Percentiles rank a stretch among this genome's conserved stretches.
Conservation (phyloP, 2,329 filamentous ascomycete genomes). For the Fusarium buharicum region DNA sequence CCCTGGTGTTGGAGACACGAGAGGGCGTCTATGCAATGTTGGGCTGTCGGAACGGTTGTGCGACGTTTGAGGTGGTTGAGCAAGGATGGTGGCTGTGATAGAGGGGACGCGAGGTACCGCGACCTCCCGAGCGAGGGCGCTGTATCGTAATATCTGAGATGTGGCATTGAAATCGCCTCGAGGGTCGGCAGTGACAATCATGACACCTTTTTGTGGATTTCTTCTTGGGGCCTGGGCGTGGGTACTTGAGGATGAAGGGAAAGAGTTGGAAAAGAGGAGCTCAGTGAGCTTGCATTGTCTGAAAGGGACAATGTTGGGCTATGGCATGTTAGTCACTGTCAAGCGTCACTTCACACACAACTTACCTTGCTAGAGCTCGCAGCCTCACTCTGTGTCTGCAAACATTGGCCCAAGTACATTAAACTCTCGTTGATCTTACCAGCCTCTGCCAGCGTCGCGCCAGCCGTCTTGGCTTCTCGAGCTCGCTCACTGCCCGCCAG, state of each 20-base stretch:
- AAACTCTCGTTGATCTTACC: constrained; percentile 98
- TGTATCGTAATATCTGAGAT: constrained; percentile 94
- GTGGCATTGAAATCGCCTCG: constrained; percentile 96
- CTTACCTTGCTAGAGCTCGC: constrained; percentile 77
- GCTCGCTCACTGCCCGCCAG: constrained; percentile 94
- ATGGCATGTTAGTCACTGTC: constrained; percentile 33
- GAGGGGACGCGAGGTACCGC: constrained; percentile 90
- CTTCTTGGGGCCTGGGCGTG: constrained; percentile 58
- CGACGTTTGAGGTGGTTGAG: constrained; percentile 46
- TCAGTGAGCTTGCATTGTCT: constrained; percentile 88
- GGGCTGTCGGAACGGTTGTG: constrained; percentile 45
- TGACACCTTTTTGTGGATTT: constrained; percentile 86
- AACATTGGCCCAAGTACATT: constrained; percentile 97
- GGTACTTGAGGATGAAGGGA: constrained; percentile 67
- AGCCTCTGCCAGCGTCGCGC: constrained; percentile 90
- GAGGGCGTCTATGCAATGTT: constrained; percentile 52
- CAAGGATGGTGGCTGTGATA: constrained; percentile 76
- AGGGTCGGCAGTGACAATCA: constrained; percentile 96
- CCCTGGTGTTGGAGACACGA: constrained; percentile 53
- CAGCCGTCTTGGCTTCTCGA: constrained; percentile 91
- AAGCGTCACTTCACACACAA: not conserved
- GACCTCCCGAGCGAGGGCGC: constrained; percentile 89
- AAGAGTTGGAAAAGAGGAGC: constrained; percentile 88
- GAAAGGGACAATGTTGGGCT: constrained; percentile 80
- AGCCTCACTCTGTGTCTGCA: constrained; percentile 91